Evolutionary conservation across 148 eudicot species (phyloP), one percentile per base, ranked within the genome.

Genomic region (Rhododendron williamsianum): DNA sequence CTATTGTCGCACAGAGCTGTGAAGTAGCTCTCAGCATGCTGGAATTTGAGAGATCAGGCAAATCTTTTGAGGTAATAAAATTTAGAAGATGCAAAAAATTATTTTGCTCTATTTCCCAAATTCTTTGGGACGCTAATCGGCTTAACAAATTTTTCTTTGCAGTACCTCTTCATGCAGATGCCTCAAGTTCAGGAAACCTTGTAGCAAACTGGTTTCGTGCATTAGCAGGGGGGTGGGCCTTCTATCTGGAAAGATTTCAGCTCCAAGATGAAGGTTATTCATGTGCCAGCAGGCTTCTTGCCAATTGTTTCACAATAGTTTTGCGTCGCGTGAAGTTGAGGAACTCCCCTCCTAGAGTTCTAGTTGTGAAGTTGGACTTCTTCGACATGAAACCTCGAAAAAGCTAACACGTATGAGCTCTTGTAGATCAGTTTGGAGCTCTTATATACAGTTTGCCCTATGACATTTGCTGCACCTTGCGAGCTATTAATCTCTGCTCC

Each of bases 1-100:
- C 98, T 73, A 90, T 97, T 67, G 99, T 95, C 87, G 91, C 98
- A n/a, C 98, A 97, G 90, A 97, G 99, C 86, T 97, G 99, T 87
- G 98, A 97, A 88, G 99, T 97, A 84, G 99, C 99, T 82, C 94
- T 97, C 45, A 94, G 99, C 94, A 97, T 97, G 99, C 96, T 97
- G 21, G 96, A 95, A 60, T 95, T 92, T 82, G 99, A 96, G 84
- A 91, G 92, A 89, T 90, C 95, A 8, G 99, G 99, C 87, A 92
- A 95, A 91, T 89, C 96, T 15, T 97, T 97, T 77, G 98, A 95
- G 97, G 99, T 94, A 91, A n/a, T n/a, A n/a, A n/a, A n/a, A 85
- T n/a, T 38, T 41, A 41, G 7, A 41, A 41, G 56, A 73, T 73
- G n/a, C 27, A 43, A 60, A 60, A 21, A 23, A 38, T 63, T 49